Conservation (phyloP, 2,329 filamentous ascomycete genomes). For the Sporothrix curviconia region DNA sequence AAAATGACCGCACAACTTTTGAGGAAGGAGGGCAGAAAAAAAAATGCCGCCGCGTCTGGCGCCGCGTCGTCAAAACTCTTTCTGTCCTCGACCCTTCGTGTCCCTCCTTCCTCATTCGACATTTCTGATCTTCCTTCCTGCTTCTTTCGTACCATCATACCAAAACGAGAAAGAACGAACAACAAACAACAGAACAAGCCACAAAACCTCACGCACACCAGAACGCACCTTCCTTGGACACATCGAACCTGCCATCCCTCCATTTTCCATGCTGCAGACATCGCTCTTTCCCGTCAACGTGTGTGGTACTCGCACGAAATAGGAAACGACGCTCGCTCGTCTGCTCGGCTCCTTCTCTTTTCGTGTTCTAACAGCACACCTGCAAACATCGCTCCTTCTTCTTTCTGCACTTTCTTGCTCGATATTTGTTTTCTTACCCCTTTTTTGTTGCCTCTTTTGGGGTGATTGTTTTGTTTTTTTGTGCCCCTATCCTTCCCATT, state of each 20-base stretch:
- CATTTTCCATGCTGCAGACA: neutral
- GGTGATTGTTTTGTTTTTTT: neutral
- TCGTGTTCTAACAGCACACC: neutral
- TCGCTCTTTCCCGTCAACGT: slow-evolving; percentile 12
- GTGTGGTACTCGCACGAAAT: neutral
- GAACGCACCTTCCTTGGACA: slow-evolving; percentile 12
- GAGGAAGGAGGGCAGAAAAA: neutral
- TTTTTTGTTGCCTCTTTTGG: neutral
- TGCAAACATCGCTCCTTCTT: neutral
- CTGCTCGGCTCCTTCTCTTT: neutral
- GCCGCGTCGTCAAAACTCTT: neutral
- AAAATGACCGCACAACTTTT: neutral
- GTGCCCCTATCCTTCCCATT: neutral
- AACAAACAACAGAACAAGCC: neutral
- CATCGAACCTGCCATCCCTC: neutral
- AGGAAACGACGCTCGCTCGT: neutral
- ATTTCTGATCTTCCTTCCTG: neutral
- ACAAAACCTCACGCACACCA: neutral
- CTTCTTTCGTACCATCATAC: neutral
- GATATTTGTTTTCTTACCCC: neutral
- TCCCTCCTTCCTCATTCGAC: neutral
- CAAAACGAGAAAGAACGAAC: neutral
- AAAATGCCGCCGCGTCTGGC: neutral
- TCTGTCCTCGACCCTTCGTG: neutral
- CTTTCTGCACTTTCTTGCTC: neutral